Conservation (phyloP, 495 filamentous ascomycete species). For the Cairneyella variabilis region DNA sequence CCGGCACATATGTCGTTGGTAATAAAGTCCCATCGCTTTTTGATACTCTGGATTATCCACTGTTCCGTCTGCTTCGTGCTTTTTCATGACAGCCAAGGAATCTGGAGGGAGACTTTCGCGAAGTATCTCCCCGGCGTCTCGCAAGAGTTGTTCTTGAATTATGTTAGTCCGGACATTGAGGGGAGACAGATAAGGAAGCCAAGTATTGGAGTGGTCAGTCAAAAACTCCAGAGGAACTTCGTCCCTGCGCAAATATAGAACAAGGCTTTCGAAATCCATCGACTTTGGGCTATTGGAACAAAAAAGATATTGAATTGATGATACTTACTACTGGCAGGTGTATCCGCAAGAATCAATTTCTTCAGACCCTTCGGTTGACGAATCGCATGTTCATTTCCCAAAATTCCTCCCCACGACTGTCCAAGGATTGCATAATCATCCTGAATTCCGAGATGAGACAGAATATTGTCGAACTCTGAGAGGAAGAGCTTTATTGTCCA, state of each 20-base stretch:
- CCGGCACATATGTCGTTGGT: not conserved
- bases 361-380: constrained; percentile 33
- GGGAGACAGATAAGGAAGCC: too few relatives aligned
- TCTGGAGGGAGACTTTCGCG: not conserved
- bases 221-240: too few relatives aligned
- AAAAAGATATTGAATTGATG: too few relatives aligned
- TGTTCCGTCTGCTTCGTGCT: not conserved
- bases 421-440: constrained; percentile 38
- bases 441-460: constrained; percentile 34
- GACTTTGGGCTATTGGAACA: too few relatives aligned
- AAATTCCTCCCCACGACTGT: constrained; percentile 48
- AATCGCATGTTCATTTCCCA: constrained; percentile 34
- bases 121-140: not conserved
- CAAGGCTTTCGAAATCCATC: too few relatives aligned
- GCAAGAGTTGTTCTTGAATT: too few relatives aligned
- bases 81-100: not conserved
- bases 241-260: too few relatives aligned
- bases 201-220: too few relatives aligned
- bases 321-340: not conserved
- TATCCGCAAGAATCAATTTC: constrained; percentile 36
- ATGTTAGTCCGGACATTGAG: too few relatives aligned
- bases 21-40: not conserved
- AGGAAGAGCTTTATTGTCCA: constrained; percentile 45
- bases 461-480: constrained; percentile 43
- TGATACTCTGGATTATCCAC: not conserved